These are phyloP conservation scores for Echinochloa phyllopogon DNA, from an alignment of 176 grass and related monocot genomes.

Conservation along the genomic window DNA sequence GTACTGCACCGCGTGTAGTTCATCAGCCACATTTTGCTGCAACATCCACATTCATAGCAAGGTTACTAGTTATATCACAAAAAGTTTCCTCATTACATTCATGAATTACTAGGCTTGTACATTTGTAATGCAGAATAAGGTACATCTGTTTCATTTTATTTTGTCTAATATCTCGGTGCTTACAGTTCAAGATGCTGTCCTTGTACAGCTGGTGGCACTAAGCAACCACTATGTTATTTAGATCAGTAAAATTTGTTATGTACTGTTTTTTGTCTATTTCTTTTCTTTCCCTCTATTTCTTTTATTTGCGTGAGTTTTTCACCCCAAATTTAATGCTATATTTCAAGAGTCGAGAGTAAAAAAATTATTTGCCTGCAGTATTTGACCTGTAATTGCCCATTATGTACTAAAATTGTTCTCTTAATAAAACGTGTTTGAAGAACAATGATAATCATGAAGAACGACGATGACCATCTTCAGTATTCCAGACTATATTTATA, in stretches of 20 bases:
- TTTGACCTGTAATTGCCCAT: conserved; percentile 25
- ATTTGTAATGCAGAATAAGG: conserved; percentile 14
- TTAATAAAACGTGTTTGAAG: conserved; percentile 15
- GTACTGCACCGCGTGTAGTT: conserved; percentile 74
- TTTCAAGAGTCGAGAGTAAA: neutral
- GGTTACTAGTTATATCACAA: conserved; percentile 52
- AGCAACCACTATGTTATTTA: conserved; percentile 10
- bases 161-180: neutral
- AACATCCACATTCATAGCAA: conserved; percentile 94
- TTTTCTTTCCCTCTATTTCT: conserved; percentile 1
- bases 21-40: conserved; percentile 99
- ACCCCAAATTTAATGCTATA: neutral
- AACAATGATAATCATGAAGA: neutral
- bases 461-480: neutral
- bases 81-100: conserved; percentile 12
- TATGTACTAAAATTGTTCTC: neutral
- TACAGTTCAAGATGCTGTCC: conserved; percentile 17
- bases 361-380: neutral
- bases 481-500: conserved; percentile 31
- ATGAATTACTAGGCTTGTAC: conserved; percentile 14
- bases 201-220: conserved; percentile 14
- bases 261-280: neutral
- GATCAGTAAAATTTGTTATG: conserved; percentile 1
- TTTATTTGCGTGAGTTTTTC: neutral
- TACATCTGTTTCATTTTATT: neutral